Evolutionary conservation across 2,329 filamentous ascomycete genomes (phyloP).

Genomic region (Colletotrichum tabaci): DNA sequence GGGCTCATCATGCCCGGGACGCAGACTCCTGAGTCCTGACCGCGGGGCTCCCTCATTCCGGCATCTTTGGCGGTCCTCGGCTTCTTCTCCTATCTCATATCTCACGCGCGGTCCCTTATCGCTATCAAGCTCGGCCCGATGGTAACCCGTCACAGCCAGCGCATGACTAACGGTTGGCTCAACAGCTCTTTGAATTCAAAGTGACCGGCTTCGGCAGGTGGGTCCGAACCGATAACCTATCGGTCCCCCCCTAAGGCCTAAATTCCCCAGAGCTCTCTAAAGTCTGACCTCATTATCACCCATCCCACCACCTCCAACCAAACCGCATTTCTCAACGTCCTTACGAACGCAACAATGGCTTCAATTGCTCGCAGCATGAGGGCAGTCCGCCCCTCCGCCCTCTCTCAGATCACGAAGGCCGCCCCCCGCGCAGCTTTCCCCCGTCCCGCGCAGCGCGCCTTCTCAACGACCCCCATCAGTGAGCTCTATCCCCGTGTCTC

Average conservation of each 20-base stretch:
- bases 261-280: slow-evolving; percentile 29
- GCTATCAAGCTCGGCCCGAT: slow-evolving; percentile 7
- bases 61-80: not conserved
- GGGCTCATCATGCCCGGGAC: slow-evolving; percentile 17
- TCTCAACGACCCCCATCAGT: slow-evolving; percentile 59
- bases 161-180: slow-evolving; percentile 41
- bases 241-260: slow-evolving; percentile 10
- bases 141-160: slow-evolving; percentile 1
- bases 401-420: slow-evolving; percentile 57
- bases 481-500: slow-evolving; percentile 40
- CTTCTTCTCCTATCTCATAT: slow-evolving; percentile 14
- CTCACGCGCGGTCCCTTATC: slow-evolving; percentile 23
- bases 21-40: not conserved
- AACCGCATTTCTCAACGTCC: slow-evolving; percentile 28
- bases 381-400: slow-evolving; percentile 62
- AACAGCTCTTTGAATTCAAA: not conserved
- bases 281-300: slow-evolving; percentile 41
- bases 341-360: slow-evolving; percentile 63
- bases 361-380: slow-evolving; percentile 72
- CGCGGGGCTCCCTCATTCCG: slow-evolving; percentile 7
- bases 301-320: slow-evolving; percentile 24
- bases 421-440: slow-evolving; percentile 52
- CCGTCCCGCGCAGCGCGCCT: slow-evolving; percentile 60
- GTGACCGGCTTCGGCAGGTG: slow-evolving; percentile 16
- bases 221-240: slow-evolving; percentile 38